These are phyloP conservation scores for Pythium phragmiticola DNA, from an alignment of 352 stramenopile genomes.

Conservation along the genomic window DNA sequence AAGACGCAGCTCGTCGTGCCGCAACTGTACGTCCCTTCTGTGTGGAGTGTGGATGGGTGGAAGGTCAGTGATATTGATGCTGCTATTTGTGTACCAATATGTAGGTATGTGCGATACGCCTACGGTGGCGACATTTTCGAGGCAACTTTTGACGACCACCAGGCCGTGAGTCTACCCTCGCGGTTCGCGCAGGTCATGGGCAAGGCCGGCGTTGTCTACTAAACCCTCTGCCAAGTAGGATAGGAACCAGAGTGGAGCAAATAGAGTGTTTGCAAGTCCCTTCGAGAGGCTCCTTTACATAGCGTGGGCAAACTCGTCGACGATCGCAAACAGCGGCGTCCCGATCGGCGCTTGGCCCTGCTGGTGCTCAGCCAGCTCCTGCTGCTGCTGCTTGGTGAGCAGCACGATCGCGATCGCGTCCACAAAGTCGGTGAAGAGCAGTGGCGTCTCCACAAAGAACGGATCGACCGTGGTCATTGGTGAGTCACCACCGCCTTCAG, in stretches of 20 bases:
- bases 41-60: not conserved
- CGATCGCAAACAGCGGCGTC: slow-evolving; percentile 39
- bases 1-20: slow-evolving; percentile 35
- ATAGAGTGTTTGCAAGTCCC: not conserved
- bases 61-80: not conserved
- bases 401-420: slow-evolving; percentile 52
- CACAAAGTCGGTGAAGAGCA: slow-evolving; percentile 62
- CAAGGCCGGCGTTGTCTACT: slow-evolving; percentile 60
- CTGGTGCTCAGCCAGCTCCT: too few relatives aligned
- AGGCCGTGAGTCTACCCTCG: slow-evolving; percentile 70
- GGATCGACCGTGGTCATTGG: slow-evolving; percentile 29
- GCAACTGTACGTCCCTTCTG: slow-evolving; percentile 48
- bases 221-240: slow-evolving; percentile 1
- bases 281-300: not conserved
- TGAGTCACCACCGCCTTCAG: not conserved
- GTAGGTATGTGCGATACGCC: slow-evolving; percentile 76
- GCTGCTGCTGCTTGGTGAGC: slow-evolving; percentile 40
- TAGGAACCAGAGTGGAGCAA: not conserved
- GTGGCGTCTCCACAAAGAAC: slow-evolving; percentile 47
- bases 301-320: slow-evolving; percentile 48
- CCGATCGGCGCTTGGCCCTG: slow-evolving; percentile 5
- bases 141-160: slow-evolving; percentile 75
- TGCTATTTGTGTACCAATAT: slow-evolving; percentile 4
- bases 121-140: slow-evolving; percentile 76
- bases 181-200: slow-evolving; percentile 74